A percentile compares a stretch with the other conserved stretches of the same genome.
phyloP scores from a whole-genome alignment of 169 alveolate species.

The Neospora caninum region DNA sequence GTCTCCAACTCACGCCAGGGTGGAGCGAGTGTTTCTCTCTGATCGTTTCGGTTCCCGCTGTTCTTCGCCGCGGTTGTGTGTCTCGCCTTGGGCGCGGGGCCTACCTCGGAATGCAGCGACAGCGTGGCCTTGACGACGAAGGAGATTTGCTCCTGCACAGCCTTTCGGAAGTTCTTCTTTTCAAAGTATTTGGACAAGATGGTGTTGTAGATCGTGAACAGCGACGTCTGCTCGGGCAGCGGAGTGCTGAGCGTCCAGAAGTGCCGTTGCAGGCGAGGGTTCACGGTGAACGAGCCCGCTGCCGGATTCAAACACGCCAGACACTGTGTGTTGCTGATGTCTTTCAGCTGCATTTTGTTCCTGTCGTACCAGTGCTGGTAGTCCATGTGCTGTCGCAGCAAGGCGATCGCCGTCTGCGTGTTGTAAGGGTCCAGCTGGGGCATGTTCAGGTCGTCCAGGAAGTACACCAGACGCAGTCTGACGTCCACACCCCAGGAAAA shows the following conservation, averaged over 20 bases:
- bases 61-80: no score
- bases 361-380: slow-evolving; percentile 93
- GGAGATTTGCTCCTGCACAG: slow-evolving; percentile 89
- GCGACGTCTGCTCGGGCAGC: slow-evolving; percentile 93
- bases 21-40: no score
- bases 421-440: slow-evolving; percentile 94
- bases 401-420: slow-evolving; percentile 94
- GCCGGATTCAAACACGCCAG: slow-evolving; percentile 94
- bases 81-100: slow-evolving; percentile 2
- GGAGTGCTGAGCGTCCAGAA: slow-evolving; percentile 95
- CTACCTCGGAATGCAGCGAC: slow-evolving; percentile 88
- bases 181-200: slow-evolving; percentile 91
- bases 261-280: slow-evolving; percentile 94
- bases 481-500: slow-evolving; percentile 59
- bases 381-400: slow-evolving; percentile 93
- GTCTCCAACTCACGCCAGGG: no score
- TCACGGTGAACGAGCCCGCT: slow-evolving; percentile 94
- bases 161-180: slow-evolving; percentile 85
- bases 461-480: slow-evolving; percentile 91
- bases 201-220: slow-evolving; percentile 91
- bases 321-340: slow-evolving; percentile 91
- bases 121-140: slow-evolving; percentile 92
- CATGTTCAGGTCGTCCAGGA: slow-evolving; percentile 96
- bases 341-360: slow-evolving; percentile 90
- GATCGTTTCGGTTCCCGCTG: no score